Evolutionary conservation across 805 yeast species (phyloP).

Genomic region (Kodamaea laetipori): DNA sequence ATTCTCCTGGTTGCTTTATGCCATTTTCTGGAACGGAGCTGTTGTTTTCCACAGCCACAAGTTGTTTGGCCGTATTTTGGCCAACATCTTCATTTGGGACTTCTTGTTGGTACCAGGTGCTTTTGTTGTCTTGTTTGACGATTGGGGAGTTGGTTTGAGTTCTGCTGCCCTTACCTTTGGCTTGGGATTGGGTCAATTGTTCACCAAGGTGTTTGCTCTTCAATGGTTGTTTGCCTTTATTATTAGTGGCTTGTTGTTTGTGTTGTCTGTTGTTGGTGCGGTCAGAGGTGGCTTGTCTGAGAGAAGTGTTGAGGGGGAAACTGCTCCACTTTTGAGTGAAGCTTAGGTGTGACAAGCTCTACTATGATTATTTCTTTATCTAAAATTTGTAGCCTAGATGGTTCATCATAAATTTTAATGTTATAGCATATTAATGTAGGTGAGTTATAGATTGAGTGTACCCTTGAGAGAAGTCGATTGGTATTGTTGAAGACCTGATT

Average conservation of each 20-base stretch:
- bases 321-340: conserved; percentile 38
- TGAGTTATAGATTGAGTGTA: too few relatives aligned
- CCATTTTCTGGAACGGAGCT: conserved; percentile 85
- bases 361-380: too few relatives aligned
- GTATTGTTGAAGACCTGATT: too few relatives aligned
- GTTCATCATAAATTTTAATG: too few relatives aligned
- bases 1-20: conserved; percentile 70
- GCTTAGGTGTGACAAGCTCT: not conserved
- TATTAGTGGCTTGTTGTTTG: conserved; percentile 58
- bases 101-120: conserved; percentile 65
- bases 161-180: conserved; percentile 62
- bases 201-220: conserved; percentile 68
- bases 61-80: conserved; percentile 64
- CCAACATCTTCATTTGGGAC: conserved; percentile 78
- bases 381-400: too few relatives aligned
- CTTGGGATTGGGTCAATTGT: conserved; percentile 68
- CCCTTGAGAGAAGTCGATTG: too few relatives aligned
- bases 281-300: conserved; percentile 31
- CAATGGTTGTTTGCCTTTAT: conserved; percentile 85
- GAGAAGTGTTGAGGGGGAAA: conserved; percentile 22
- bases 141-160: conserved; percentile 69
- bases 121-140: conserved; percentile 60
- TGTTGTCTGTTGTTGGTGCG: conserved; percentile 51
- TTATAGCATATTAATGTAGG: too few relatives aligned
- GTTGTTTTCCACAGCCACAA: conserved; percentile 63